Conservation (phyloP, 2,329 filamentous ascomycete genomes). For the Bipolaris gigantea region DNA sequence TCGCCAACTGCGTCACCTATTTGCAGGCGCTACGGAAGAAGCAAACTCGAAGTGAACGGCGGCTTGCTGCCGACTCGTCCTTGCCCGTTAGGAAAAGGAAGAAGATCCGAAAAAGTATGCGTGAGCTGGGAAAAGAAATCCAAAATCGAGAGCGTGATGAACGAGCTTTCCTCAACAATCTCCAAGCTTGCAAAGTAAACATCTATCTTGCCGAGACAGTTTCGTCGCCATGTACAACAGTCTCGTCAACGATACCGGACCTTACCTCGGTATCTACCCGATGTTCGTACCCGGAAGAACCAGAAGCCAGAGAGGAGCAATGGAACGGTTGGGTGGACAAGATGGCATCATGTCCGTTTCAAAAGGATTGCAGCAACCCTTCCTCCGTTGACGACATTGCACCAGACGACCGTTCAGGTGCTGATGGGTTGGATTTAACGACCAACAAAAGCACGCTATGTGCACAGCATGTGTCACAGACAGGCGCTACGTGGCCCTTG, state of each 20-base stretch:
- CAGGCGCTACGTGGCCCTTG: constrained; percentile 6
- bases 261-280: constrained; percentile 17
- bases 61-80: constrained; percentile 16
- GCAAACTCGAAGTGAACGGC: constrained; percentile 30
- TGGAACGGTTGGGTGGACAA: constrained; percentile 40
- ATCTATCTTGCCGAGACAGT: constrained; percentile 32
- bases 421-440: not conserved
- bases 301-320: constrained; percentile 26
- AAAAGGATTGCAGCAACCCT: constrained; percentile 15
- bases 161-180: constrained; percentile 32
- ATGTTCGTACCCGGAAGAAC: constrained; percentile 18
- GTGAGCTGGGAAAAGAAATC: constrained; percentile 37
- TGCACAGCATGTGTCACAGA: constrained; percentile 1
- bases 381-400: constrained; percentile 23
- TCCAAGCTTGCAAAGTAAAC: constrained; percentile 37
- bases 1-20: constrained; percentile 38
- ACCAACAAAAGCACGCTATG: constrained; percentile 1
- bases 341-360: constrained; percentile 26
- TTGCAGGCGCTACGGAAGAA: constrained; percentile 38
- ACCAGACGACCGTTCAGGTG: constrained; percentile 19
- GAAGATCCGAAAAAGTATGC: constrained; percentile 33
- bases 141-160: constrained; percentile 38
- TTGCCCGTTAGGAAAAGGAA: constrained; percentile 34
- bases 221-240: constrained; percentile 14
- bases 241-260: constrained; percentile 14